Base-by-base conservation (phyloP, 305 asterid genomes). In the Fraxinus xanthoxyloides region DNA sequence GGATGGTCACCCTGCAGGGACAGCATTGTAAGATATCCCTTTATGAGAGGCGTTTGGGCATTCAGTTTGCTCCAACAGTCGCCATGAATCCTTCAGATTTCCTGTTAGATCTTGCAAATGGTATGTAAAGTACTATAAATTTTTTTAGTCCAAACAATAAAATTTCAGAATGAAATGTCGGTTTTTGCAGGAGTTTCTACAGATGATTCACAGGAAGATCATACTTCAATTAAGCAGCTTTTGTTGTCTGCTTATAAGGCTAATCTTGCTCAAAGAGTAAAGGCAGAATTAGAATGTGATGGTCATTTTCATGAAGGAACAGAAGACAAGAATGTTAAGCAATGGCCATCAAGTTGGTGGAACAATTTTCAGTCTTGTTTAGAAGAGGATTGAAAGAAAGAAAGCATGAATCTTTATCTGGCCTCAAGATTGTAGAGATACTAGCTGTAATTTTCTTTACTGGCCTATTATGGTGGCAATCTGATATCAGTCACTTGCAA, bases 31-130 rank as follows among this genome's bases (percentile, higher is more conserved):
- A 97, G 98, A 2, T 93, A 87, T 2, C 76, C 85, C 1, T 19
- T 79, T 1, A 6, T 89, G 76, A 86, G 98, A 54, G 99, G 99
- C 0, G 81, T 95, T 4, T 95, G 0, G 77, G 87, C 7, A 63
- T 89, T 3, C 98, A 97, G 9, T 95, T 87, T 63, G 76, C 88
- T 8, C 98, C 97, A 0, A 40, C 72, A 0, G 84, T 95, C 9
- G 86, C 98, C 24, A 94, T 94, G 99, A 95, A 94, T 84, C 98
- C 98, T 0, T 90, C 98, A 0, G 99, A 95, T 85, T 95, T 94
- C 94, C 76, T 94, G 88, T 72, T 94, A 5, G 98, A 95, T 83
- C 97, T 94, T 79, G 93, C 98, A 4, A 95, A 93, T 75, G 99
- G 97, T 95, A 86, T 30, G 81, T 51, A 10, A 19, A 21, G 15